phyloP scores from a whole-genome alignment of 441 rosid species.

The Gossypium schwendimanii region DNA sequence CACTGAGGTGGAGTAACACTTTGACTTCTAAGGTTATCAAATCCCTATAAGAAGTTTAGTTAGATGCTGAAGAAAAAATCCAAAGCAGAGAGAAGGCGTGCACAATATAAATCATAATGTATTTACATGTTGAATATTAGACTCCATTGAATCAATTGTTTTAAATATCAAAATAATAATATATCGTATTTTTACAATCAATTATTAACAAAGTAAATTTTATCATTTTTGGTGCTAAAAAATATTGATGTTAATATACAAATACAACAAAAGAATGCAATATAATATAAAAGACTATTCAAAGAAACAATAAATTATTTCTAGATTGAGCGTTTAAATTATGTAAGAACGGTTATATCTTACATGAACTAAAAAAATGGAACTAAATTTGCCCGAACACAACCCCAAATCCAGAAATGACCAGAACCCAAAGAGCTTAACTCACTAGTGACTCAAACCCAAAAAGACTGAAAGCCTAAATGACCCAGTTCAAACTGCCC shows the following conservation, averaged over 20 bases:
- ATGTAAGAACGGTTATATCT: neutral
- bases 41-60: conserved; percentile 57
- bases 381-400: neutral
- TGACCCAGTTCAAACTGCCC: neutral
- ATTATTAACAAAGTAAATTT: neutral
- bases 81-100: neutral
- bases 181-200: neutral
- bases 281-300: neutral
- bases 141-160: neutral
- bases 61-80: conserved; percentile 18
- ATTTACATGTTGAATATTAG: neutral
- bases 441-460: neutral
- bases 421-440: neutral
- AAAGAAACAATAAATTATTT: neutral
- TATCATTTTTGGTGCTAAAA: neutral
- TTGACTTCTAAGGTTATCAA: conserved; percentile 97
- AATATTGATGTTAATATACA: neutral
- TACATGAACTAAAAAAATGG: neutral
- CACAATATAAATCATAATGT: neutral
- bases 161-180: neutral
- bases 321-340: neutral
- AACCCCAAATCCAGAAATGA: neutral
- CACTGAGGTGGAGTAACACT: conserved; percentile 96
- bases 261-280: neutral
- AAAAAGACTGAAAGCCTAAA: neutral